Evolutionary conservation across 2,329 filamentous ascomycete genomes (phyloP), one percentile per base, ranked within the genome.

Genomic region (Gaeumannomyces tritici): DNA sequence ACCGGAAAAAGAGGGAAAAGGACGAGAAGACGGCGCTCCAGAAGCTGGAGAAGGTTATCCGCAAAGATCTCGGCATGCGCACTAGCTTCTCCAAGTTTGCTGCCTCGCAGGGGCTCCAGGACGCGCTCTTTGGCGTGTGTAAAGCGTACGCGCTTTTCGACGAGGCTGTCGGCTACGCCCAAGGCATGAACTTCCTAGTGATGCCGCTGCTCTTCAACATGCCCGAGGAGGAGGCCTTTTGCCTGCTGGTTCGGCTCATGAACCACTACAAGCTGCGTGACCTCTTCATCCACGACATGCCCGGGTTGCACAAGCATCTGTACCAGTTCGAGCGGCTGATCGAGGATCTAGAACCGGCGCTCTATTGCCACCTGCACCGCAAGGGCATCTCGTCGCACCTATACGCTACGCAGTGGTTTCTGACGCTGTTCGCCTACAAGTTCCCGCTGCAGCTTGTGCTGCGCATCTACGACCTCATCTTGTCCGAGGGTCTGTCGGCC

Each of bases 131-230:
- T 74, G 93, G 93, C 51, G 86, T 99, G 47, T 99, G 95, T 79
- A 99, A 98, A 75, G 93, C 95, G 1, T 99, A 99, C 75, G 95
- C 95, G 18, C 80, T 99, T 33, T 98, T 93, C 69, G 95, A 99
- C 70, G 92, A 96, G 70, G 89, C 83, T 9, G 95, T 99, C 47
- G 93, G 95, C 35, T 99, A 99, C 74, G 93, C 96, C 0, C 95
- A 99, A 74, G 95, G 95, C 71, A 97, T 99, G 90, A 99, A 98
- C 72, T 99, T 99, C 71, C 85, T 99, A 64, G 90, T 92, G 59
- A 98, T 98, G 92, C 95, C 96, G 28, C 75, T 99, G 24, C 80
- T 99, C 1, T 97, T 99, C 77, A 98, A 97, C 73, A 96, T 98
- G 93, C 90, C 93, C 2, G 93, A 98, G 75, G 92, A 96, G 71